Evolutionary conservation across 2,329 filamentous ascomycete species (phyloP).

Genomic region (Aschersonia sp.): DNA sequence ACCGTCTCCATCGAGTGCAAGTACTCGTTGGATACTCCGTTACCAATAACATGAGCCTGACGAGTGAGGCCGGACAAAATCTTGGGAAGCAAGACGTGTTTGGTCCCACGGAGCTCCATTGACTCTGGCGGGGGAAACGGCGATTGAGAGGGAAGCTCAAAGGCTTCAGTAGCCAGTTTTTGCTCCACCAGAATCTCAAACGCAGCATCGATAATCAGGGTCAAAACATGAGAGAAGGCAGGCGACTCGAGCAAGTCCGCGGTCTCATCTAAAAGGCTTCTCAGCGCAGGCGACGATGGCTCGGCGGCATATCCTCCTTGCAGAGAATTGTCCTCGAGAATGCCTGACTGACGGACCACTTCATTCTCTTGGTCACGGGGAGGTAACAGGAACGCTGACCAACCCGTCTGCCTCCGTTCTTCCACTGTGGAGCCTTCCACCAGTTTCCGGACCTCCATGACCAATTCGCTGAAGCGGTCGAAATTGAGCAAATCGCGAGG

Average conservation of each 20-base stretch:
- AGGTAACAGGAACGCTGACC: conserved; percentile 76
- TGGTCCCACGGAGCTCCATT: conserved; percentile 38
- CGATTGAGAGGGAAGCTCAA: conserved; percentile 35
- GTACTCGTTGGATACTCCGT: conserved; percentile 58
- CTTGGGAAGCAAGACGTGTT: conserved; percentile 62
- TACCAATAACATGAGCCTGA: conserved; percentile 80
- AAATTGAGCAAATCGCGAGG: conserved; percentile 79
- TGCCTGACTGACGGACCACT: conserved; percentile 75
- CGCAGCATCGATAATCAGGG: conserved; percentile 70
- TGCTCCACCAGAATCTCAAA: conserved; percentile 75
- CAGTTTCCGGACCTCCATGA: conserved; percentile 67
- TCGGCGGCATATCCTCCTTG: conserved; percentile 19
- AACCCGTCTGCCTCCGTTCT: conserved; percentile 37
- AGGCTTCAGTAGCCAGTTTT: conserved; percentile 67
- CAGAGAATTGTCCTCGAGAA: conserved; percentile 37
- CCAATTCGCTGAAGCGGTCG: conserved; percentile 64
- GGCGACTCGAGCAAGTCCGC: conserved; percentile 92
- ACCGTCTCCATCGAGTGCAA: conserved; percentile 63
- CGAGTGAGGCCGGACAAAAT: conserved; percentile 79
- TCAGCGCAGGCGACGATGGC: conserved; percentile 44
- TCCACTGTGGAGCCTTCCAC: conserved; percentile 52
- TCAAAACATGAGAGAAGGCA: conserved; percentile 74
- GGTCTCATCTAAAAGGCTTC: conserved; percentile 85
- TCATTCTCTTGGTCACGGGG: conserved; percentile 63
- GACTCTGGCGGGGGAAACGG: conserved; percentile 31